Evolutionary conservation across 768 basidiomycete species (phyloP), one percentile per base, ranked within the genome.

Genomic region (Suillus ampliporus): DNA sequence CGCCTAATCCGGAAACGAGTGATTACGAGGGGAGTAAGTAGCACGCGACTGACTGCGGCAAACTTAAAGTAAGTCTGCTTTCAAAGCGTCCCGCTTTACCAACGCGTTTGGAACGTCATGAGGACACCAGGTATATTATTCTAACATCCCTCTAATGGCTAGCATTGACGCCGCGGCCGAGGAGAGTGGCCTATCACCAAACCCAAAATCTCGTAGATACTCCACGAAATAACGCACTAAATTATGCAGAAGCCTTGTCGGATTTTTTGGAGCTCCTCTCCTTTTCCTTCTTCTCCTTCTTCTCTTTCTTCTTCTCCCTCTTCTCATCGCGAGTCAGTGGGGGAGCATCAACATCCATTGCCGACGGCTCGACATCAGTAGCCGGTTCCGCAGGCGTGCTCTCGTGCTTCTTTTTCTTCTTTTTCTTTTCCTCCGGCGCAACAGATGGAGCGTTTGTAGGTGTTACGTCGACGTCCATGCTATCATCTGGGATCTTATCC

Each of bases 281-380:
- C 62, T 72, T 73, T 67, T 77, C 73, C 64, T 74, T 77, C 67
- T 74, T 74, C 65, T 76, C 71, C 67, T 73, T 73, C 61, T 74
- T 71, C n/a, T 54, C 63, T n/a, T 57, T 64, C 66, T 35, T 63
- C 60, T 44, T 68, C 64, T 43, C 67, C 69, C 37, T 63, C 61
- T 19, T 62, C 63, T 23, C 67, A 47, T 31, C 64, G 10, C 60
- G 47, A 60, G 37, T 66, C 71, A 17, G 67, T 65, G 68, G 66
- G 65, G 65, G 62, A 23, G 60, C 37, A 31, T 59, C 57, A 35
- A 47, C 61, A 21, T 48, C 61, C 46, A 60, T 60, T 40, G 62
- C 48, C 46, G 66, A 64, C 40, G 41, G 64, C 28, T 65, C 67
- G 43, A 57, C 71, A 60, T 70, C 54, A 41, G 2, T 63, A 66